These are phyloP conservation scores for Verticillium nubilum DNA, from an alignment of 2,329 filamentous ascomycete species.

Conservation along the genomic window DNA sequence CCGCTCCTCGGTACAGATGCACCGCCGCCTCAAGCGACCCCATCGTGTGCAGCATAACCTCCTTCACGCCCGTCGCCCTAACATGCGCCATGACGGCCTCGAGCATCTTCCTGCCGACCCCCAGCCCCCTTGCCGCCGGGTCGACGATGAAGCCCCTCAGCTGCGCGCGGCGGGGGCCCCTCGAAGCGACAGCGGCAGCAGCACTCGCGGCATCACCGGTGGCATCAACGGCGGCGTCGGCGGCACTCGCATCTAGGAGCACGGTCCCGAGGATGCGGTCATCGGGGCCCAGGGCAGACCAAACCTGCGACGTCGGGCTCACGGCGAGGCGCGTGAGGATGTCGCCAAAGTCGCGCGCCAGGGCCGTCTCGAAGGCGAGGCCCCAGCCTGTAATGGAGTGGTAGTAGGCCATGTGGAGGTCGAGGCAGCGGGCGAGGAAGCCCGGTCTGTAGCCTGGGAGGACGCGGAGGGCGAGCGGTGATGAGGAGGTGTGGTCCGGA, in stretches of 20 bases:
- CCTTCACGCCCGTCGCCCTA: conserved; percentile 12
- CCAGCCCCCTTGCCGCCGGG: conserved; percentile 13
- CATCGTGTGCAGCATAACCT: conserved; percentile 19
- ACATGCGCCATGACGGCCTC: conserved; percentile 19
- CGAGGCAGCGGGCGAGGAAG: conserved; percentile 18
- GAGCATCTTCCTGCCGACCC: conserved; percentile 19
- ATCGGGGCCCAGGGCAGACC: conserved; percentile 14
- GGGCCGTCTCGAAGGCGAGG: conserved; percentile 15
- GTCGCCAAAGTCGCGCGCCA: conserved; percentile 13
- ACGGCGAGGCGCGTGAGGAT: conserved; percentile 14
- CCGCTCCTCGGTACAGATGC: conserved; percentile 18
- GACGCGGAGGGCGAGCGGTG: conserved; percentile 8
- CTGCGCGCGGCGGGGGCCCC: conserved; percentile 10
- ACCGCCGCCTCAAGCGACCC: conserved; percentile 15
- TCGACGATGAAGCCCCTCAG: conserved; percentile 24
- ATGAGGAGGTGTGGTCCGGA: background rate
- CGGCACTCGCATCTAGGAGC: conserved; percentile 15
- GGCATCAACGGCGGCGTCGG: background rate
- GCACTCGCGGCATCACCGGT: no score
- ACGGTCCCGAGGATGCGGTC: conserved; percentile 20
- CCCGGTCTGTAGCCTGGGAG: conserved; percentile 20
- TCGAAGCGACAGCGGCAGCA: no score
- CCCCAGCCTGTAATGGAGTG: conserved; percentile 14
- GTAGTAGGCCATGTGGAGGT: conserved; percentile 23
- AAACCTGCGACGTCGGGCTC: conserved; percentile 18